Conservation (phyloP, 768 basidiomycete species). For the Rhodotorula kratochvilovae region DNA sequence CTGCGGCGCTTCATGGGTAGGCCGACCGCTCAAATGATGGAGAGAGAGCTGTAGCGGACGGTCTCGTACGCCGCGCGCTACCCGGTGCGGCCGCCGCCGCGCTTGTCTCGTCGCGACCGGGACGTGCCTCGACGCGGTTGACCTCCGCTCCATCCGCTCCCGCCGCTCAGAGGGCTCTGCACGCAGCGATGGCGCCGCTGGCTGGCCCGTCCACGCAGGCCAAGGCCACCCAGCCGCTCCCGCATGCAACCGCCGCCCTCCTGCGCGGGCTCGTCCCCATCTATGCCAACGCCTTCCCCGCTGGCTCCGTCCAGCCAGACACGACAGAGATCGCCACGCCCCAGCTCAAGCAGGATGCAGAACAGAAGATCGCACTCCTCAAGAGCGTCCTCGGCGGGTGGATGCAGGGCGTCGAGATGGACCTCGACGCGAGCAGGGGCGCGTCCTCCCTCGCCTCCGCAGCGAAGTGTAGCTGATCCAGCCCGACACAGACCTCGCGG, state of each 20-base stretch:
- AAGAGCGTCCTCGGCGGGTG: conserved; percentile 36
- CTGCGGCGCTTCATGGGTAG: no score
- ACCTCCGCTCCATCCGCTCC: background rate
- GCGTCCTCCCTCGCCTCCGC: background rate
- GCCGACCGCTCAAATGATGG: no score
- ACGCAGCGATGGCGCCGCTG: background rate
- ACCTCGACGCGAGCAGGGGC: conserved; percentile 18
- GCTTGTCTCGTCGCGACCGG: no score
- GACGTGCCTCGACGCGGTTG: background rate
- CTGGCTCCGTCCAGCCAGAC: conserved; percentile 6
- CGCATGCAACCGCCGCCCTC: conserved; percentile 6
- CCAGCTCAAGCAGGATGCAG: conserved; percentile 16
- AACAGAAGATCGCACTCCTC: conserved; percentile 24
- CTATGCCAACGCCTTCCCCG: conserved; percentile 21
- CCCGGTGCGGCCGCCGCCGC: no score
- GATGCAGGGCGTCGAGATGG: conserved; percentile 31
- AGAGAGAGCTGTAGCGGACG: no score
- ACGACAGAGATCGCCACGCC: conserved; percentile 12
- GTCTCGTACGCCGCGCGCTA: no score
- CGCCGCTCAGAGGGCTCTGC: no score
- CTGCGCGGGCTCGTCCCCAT: conserved; percentile 12
- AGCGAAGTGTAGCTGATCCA: background rate
- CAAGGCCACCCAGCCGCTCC: background rate
- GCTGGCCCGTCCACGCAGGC: background rate
- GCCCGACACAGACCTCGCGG: background rate